These are phyloP conservation scores for Pestalotiopsis sp. DNA, from an alignment of 2,329 filamentous ascomycete genomes.

Conservation along the genomic window DNA sequence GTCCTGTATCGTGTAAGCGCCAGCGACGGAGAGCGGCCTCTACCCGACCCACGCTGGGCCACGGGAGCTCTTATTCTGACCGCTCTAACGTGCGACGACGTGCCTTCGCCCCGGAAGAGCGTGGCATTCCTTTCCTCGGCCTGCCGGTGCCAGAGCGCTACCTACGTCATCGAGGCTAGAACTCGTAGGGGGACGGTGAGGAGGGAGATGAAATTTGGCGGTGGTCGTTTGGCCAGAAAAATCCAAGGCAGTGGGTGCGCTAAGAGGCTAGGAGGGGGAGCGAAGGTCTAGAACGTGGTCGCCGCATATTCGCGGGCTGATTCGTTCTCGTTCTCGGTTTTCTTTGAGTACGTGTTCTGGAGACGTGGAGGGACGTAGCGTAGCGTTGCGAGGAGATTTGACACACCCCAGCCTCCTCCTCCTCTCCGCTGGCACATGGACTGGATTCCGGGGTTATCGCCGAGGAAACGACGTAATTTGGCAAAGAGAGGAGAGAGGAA, in stretches of 20 bases:
- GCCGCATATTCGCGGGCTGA: too few relatives aligned
- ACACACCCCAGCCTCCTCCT: not conserved
- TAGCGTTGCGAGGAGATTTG: not conserved
- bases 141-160: not conserved
- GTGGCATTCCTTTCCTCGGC: not conserved
- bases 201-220: not conserved
- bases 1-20: not conserved
- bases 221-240: not conserved
- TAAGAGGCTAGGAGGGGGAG: not conserved
- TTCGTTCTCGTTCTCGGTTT: too few relatives aligned
- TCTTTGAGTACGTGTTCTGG: not conserved
- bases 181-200: not conserved
- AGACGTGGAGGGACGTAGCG: not conserved
- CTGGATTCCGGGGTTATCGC: not conserved
- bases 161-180: constrained; percentile 2
- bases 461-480: not conserved
- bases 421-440: not conserved
- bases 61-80: not conserved
- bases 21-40: not conserved
- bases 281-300: too few relatives aligned
- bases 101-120: not conserved
- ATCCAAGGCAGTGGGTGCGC: constrained; percentile 1
- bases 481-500: not conserved
- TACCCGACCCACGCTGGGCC: not conserved
- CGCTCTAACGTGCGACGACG: not conserved